Base-by-base conservation (phyloP, 1,139 yeast species). In the Yamadazyma conglobata region DNA sequence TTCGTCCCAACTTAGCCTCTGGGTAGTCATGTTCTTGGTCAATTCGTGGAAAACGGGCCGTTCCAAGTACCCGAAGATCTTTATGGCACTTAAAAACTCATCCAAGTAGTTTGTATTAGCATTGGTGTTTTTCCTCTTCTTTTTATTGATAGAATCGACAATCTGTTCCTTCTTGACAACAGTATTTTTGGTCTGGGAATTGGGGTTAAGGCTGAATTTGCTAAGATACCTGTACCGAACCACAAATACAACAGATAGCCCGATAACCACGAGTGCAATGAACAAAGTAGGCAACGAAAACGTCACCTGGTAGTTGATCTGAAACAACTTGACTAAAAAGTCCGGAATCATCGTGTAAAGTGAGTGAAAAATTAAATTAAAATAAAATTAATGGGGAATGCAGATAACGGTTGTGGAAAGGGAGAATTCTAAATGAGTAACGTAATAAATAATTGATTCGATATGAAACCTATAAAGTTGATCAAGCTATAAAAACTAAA, bases 51-150 rank as follows among this genome's bases (percentile, higher is more conserved):
- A 89, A 2, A 91, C 96, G 2, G 85, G 83, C 36, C 82, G 72
- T 44, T 91, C 98, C 33, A 91, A 64, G 54, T 89, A 89, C 1
- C 98, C 98, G 60, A 91, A 91, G 12, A 91, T 86, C 56, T 87
- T 88, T 42, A 91, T 86, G 1, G 96, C 97, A 33, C 85, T 73
- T 28, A 91, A 60, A 46, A 91, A 91, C 50, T 89, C 95, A 52
- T 91, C 96, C 35, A 91, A 62, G 50, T 88, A 89, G 39, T 66
- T 66, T 2, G 58, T 38, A 10, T 52, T 43, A 15, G 53, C 38
- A 23, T 49, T 49, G 19, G 41, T 44, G 23, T 47, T 44, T 25
- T 45, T 50, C 14, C 55, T 43, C 39, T 46, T 55, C 40, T 55
- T 54, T 35, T 58, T 58, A 30, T 57, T 58, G 24, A 58, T 53